Evolutionary conservation across 148 eudicot genomes (phyloP).

Genomic region (Rhododendron molle): DNA sequence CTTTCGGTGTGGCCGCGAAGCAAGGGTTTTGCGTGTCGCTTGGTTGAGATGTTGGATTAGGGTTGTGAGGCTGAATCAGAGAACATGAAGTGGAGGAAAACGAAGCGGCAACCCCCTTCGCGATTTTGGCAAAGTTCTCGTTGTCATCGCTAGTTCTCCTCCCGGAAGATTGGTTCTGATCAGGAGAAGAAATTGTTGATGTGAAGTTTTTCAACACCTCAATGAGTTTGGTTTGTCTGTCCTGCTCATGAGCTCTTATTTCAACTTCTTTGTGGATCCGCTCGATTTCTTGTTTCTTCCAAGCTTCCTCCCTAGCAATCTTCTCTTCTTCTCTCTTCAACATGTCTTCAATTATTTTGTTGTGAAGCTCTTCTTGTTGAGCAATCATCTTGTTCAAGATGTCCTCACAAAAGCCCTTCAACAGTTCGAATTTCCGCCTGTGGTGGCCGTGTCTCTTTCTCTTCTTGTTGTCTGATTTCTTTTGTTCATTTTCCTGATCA

Average conservation of each 20-base stretch:
- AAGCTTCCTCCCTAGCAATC: conserved; percentile 64
- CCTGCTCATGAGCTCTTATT: conserved; percentile 58
- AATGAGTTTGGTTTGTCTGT: conserved; percentile 60
- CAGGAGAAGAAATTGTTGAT: conserved; percentile 15
- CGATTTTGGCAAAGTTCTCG: conserved; percentile 26
- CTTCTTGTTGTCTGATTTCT: conserved; percentile 24
- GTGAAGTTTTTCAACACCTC: conserved; percentile 59
- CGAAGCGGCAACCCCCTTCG: conserved; percentile 13
- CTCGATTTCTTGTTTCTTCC: conserved; percentile 72
- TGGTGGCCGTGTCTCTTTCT: conserved; percentile 30
- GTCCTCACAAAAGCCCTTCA: conserved; percentile 64
- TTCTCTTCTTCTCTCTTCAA: conserved; percentile 63
- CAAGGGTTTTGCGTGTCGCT: conserved; percentile 20
- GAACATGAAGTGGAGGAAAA: conserved; percentile 22
- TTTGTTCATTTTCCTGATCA: conserved; percentile 7
- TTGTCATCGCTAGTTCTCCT: neutral
- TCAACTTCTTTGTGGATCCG: conserved; percentile 55
- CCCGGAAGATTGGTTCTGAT: neutral
- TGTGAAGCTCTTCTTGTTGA: conserved; percentile 66
- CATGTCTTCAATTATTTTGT: conserved; percentile 69
- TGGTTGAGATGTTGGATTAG: conserved; percentile 12
- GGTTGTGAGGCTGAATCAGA: conserved; percentile 26
- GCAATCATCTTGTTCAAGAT: conserved; percentile 64
- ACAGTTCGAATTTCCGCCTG: conserved; percentile 44
- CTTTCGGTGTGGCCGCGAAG: neutral